Evolutionary conservation across 192 early-diverging fungal genomes (phyloP).

Genomic region (Backusella australiensis): DNA sequence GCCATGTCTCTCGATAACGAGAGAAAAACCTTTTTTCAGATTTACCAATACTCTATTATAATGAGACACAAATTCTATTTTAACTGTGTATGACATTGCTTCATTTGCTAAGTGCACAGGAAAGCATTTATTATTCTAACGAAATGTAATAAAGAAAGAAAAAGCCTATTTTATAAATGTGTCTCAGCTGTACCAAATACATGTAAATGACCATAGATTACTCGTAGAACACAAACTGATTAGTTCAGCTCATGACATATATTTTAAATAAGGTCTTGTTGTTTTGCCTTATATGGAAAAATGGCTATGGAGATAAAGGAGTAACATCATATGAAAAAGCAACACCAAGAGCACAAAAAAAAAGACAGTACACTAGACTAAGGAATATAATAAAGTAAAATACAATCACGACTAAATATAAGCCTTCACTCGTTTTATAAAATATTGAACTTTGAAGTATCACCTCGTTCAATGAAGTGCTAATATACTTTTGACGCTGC

Average conservation of each 20-base stretch:
- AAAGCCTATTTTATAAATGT: background rate
- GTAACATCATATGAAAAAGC: too few species aligned
- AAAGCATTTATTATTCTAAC: background rate
- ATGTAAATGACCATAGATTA: background rate
- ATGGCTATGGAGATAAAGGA: background rate
- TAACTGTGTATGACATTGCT: background rate
- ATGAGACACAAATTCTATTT: background rate
- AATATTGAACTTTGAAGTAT: too few species aligned
- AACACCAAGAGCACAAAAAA: too few species aligned
- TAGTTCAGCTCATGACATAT: background rate
- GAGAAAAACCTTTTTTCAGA: background rate
- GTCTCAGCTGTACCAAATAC: background rate
- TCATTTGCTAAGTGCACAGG: background rate
- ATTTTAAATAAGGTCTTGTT: background rate
- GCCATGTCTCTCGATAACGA: background rate
- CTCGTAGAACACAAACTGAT: background rate
- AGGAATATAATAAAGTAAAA: too few species aligned
- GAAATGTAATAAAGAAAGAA: background rate
- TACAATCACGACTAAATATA: too few species aligned
- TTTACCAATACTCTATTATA: background rate
- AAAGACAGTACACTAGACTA: too few species aligned
- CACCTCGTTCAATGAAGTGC: too few species aligned
- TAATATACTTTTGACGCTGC: too few species aligned
- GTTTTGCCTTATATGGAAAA: background rate
- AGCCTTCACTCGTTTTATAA: too few species aligned